Percentiles rank a stretch among this genome's conserved stretches.
Conservation (phyloP, 106 monocot genomes). For the Dendrobium huoshanense region DNA sequence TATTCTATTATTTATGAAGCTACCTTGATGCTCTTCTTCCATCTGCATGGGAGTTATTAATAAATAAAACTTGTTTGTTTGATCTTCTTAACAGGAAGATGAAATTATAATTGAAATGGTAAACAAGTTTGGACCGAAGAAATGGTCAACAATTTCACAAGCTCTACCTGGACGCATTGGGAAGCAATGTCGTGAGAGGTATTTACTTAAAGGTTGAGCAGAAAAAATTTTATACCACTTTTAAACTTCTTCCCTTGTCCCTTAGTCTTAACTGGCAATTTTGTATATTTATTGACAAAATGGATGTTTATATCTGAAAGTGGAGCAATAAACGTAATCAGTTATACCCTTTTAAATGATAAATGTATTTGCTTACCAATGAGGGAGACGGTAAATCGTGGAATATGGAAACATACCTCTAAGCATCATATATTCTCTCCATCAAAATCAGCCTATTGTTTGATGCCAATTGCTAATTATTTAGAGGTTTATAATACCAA, state of each 20-base stretch:
- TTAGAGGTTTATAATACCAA: background rate
- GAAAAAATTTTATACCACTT: background rate
- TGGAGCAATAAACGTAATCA: background rate
- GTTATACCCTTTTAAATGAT: background rate
- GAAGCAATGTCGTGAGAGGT: slow-evolving; percentile 53
- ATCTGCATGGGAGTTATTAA: background rate
- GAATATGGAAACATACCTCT: background rate
- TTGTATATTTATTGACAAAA: background rate
- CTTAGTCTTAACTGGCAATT: background rate
- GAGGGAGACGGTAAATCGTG: background rate
- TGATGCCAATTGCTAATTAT: background rate
- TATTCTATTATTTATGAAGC: slow-evolving; percentile 8
- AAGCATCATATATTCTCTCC: background rate
- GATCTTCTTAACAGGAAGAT: slow-evolving; percentile 65
- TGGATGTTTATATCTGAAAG: background rate
- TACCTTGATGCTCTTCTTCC: slow-evolving; percentile 5
- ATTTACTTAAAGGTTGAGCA: background rate
- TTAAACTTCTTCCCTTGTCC: background rate
- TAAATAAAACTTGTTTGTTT: background rate
- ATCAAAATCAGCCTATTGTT: background rate
- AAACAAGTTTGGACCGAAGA: slow-evolving; percentile 63
- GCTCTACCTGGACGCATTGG: slow-evolving; percentile 91
- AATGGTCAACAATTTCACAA: slow-evolving; percentile 91
- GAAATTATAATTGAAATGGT: slow-evolving; percentile 86
- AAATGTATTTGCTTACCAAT: background rate